These are phyloP conservation scores for Cyclocybe aegerita DNA, from an alignment of 768 basidiomycete species.

Conservation along the genomic window DNA sequence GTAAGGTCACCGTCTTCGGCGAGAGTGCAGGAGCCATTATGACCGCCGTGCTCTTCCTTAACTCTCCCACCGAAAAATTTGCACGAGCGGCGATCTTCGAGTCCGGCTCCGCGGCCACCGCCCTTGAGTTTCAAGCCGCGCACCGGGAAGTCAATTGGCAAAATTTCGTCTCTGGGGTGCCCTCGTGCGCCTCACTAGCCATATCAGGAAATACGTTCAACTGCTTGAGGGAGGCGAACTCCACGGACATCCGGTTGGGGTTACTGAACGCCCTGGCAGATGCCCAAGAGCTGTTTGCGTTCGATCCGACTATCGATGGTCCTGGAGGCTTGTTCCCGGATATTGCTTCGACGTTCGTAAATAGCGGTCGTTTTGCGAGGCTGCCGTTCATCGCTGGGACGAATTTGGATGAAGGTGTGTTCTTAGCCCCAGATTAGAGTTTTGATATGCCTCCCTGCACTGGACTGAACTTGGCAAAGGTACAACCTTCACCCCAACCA, in stretches of 20 bases:
- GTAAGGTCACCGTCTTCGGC: constrained; percentile 46
- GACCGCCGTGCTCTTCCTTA: constrained; percentile 29
- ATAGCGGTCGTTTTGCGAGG: constrained; percentile 7
- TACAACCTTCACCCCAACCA: constrained; percentile 28
- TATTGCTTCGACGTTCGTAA: constrained; percentile 28
- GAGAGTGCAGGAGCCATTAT: constrained; percentile 47
- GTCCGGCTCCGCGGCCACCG: constrained; percentile 30
- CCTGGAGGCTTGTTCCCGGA: constrained; percentile 32
- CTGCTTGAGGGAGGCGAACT: constrained; percentile 17
- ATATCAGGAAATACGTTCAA: constrained; percentile 23
- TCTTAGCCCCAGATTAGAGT: no score
- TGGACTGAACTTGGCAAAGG: constrained; percentile 17
- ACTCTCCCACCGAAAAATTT: constrained; percentile 19
- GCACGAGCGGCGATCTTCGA: constrained; percentile 36
- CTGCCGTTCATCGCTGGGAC: constrained; percentile 42
- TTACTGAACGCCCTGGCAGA: neutral
- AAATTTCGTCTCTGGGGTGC: constrained; percentile 27
- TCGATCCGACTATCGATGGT: constrained; percentile 35
- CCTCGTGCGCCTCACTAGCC: constrained; percentile 18
- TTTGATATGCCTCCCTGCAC: neutral
- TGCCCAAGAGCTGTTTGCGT: constrained; percentile 14
- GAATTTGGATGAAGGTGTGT: constrained; percentile 40
- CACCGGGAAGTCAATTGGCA: constrained; percentile 27
- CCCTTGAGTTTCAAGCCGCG: constrained; percentile 19
- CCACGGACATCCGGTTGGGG: neutral